phyloP scores from a whole-genome alignment of 345 rosid genomes.

The Heritiera fomes region DNA sequence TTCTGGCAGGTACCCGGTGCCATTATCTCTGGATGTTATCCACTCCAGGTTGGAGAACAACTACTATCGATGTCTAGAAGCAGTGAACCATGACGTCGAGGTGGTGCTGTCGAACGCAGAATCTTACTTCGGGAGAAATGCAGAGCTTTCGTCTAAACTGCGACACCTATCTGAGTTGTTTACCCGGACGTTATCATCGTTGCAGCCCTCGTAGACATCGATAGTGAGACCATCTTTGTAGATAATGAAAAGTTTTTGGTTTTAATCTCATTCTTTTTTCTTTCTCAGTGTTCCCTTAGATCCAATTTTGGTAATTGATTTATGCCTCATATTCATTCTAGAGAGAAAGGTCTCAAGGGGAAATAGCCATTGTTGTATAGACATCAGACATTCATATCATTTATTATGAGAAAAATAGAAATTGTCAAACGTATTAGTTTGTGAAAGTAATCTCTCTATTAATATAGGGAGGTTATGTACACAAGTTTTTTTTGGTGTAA shows the following conservation, averaged over 20 bases:
- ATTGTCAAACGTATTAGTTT: not conserved
- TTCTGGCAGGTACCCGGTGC: constrained; percentile 82
- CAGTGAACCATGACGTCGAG: constrained; percentile 67
- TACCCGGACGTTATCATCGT: constrained; percentile 43
- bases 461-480: too few species aligned
- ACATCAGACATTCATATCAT: not conserved
- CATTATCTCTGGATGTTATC: constrained; percentile 70
- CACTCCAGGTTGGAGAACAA: constrained; percentile 73
- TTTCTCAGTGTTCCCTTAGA: not conserved
- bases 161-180: constrained; percentile 62
- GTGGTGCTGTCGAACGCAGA: constrained; percentile 75
- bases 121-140: constrained; percentile 56
- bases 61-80: constrained; percentile 80
- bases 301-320: constrained; percentile 32
- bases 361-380: constrained; percentile 42
- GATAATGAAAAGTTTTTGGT: constrained; percentile 31
- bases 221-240: constrained; percentile 34
- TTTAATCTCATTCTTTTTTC: not conserved
- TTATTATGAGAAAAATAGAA: constrained; percentile 16
- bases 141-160: constrained; percentile 55
- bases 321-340: not conserved
- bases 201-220: constrained; percentile 31
- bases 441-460: not conserved
- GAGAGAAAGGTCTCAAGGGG: constrained; percentile 1
- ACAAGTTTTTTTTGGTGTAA: too few species aligned